Conservation (phyloP, 805 yeast genomes). For the Saturnispora mendoncae region DNA sequence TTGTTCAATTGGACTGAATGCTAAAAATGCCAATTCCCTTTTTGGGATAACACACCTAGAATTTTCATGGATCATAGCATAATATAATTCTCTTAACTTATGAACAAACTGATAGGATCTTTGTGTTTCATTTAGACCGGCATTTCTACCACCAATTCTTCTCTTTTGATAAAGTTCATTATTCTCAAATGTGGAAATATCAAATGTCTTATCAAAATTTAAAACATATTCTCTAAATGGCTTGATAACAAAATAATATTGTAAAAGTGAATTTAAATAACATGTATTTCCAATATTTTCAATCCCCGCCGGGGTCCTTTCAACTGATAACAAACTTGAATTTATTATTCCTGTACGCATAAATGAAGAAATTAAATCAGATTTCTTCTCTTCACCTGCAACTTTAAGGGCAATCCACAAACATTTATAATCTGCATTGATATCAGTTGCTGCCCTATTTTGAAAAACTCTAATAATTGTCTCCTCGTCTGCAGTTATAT, state of each 20-base stretch:
- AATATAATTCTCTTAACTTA: constrained; percentile 60
- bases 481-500: constrained; percentile 45
- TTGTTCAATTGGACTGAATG: constrained; percentile 65
- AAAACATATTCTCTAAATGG: constrained; percentile 68
- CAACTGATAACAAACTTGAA: constrained; percentile 48
- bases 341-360: constrained; percentile 57
- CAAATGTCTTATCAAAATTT: constrained; percentile 37
- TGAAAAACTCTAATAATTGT: constrained; percentile 47
- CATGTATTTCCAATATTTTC: constrained; percentile 96
- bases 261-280: constrained; percentile 81
- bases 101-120: constrained; percentile 77
- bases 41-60: constrained; percentile 68
- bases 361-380: constrained; percentile 47
- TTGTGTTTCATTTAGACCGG: constrained; percentile 67
- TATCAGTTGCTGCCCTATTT: constrained; percentile 31
- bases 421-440: constrained; percentile 41
- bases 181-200: constrained; percentile 21
- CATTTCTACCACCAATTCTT: constrained; percentile 81
- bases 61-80: constrained; percentile 55
- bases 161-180: constrained; percentile 35
- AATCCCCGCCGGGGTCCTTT: constrained; percentile 82
- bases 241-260: constrained; percentile 77
- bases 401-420: constrained; percentile 50
- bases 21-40: constrained; percentile 77
- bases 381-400: constrained; percentile 46